phyloP scores from a whole-genome alignment of 2,329 filamentous ascomycete species.

The Colletotrichum destructivum region DNA sequence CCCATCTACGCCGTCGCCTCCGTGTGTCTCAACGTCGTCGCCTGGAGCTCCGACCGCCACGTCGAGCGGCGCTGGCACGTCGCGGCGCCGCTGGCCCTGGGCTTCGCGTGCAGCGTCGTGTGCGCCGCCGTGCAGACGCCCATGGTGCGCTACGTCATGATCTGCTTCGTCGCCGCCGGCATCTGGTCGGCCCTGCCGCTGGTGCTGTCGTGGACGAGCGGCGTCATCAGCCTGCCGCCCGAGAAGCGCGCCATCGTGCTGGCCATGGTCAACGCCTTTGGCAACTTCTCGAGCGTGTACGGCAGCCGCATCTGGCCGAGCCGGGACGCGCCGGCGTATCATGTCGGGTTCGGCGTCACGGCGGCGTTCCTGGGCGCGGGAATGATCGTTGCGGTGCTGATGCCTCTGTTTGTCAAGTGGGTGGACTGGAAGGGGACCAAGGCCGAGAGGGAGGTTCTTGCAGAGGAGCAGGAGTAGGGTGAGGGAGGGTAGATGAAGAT shows the following conservation, averaged over 20 bases:
- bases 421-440: slow-evolving; percentile 41
- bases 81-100: slow-evolving; percentile 41
- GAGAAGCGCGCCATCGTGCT: slow-evolving; percentile 53
- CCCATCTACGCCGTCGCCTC: slow-evolving; percentile 49
- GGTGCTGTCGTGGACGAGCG: slow-evolving; percentile 50
- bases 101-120: slow-evolving; percentile 44
- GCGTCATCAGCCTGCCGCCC: slow-evolving; percentile 46
- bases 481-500: too few relatives aligned
- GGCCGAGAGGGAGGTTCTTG: slow-evolving; percentile 40
- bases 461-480: slow-evolving; percentile 11
- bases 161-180: slow-evolving; percentile 48
- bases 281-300: slow-evolving; percentile 52
- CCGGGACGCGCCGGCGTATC: slow-evolving; percentile 46
- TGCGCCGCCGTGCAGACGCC: slow-evolving; percentile 45
- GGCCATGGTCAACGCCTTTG: slow-evolving; percentile 51
- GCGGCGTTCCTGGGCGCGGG: slow-evolving; percentile 48
- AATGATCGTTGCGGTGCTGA: slow-evolving; percentile 45
- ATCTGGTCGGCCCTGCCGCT: slow-evolving; percentile 48
- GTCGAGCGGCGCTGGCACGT: slow-evolving; percentile 46
- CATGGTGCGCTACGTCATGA: slow-evolving; percentile 50
- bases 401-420: slow-evolving; percentile 44
- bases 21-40: slow-evolving; percentile 45
- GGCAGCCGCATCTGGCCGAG: slow-evolving; percentile 51
- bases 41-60: slow-evolving; percentile 45
- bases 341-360: slow-evolving; percentile 49